These are phyloP conservation scores for Arbutus unedo DNA, from an alignment of 148 eudicot genomes.

Conservation along the genomic window DNA sequence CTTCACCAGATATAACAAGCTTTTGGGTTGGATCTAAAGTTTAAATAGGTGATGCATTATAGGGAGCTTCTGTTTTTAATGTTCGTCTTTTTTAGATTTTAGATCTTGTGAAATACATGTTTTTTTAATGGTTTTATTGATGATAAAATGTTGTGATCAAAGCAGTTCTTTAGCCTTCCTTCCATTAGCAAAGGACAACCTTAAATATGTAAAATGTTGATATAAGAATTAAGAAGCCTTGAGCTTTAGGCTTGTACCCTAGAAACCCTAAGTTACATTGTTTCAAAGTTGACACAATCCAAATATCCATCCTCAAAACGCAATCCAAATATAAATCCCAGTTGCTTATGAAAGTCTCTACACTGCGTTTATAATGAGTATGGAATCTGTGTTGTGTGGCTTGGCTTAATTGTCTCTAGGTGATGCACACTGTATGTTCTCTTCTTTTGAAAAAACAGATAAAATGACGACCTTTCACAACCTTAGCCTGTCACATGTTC, in stretches of 20 bases:
- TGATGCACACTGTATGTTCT: neutral
- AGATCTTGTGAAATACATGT: neutral
- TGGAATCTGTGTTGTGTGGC: neutral
- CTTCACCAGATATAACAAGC: too few species aligned
- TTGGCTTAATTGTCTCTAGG: neutral
- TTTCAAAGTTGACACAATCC: neutral
- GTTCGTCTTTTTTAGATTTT: neutral
- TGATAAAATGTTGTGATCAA: neutral
- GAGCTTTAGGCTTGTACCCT: neutral
- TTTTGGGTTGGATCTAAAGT: too few species aligned
- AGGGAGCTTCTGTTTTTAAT: too few species aligned
- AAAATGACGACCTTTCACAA: neutral
- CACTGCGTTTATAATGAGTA: too few species aligned
- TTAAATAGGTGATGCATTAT: too few species aligned
- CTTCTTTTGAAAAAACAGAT: neutral
- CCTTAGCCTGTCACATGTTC: neutral
- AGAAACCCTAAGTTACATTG: neutral
- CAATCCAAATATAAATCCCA: too few species aligned
- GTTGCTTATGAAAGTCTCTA: too few species aligned
- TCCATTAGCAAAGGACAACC: neutral
- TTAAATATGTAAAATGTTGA: neutral
- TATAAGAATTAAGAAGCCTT: neutral
- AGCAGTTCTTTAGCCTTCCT: neutral
- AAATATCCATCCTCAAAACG: neutral
- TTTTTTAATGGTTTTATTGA: neutral